phyloP scores from a whole-genome alignment of 164 flowering plant genomes.

The Stephania cephalantha region DNA sequence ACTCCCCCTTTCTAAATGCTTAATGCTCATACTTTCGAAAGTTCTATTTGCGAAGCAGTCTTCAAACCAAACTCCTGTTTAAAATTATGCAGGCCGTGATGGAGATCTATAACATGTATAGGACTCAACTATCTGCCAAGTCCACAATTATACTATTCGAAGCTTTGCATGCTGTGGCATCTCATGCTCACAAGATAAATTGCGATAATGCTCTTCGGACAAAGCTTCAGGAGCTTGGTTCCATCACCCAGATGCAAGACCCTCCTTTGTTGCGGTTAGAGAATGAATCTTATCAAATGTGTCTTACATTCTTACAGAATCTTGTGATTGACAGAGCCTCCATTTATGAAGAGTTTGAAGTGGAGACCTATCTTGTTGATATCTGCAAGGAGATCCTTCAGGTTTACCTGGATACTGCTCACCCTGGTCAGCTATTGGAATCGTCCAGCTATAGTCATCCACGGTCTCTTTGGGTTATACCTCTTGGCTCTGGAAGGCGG shows the following conservation, averaged over 20 bases:
- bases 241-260: constrained; percentile 91
- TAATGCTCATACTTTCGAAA: neutral
- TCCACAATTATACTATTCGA: constrained; percentile 56
- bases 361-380: constrained; percentile 56
- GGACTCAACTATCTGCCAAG: constrained; percentile 63
- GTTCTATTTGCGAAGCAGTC: neutral
- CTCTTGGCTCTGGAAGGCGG: constrained; percentile 78
- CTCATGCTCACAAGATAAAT: constrained; percentile 85
- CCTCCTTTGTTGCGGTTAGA: constrained; percentile 93
- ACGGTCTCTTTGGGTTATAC: constrained; percentile 51
- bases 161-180: constrained; percentile 70
- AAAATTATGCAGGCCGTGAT: constrained; percentile 63
- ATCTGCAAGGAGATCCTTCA: constrained; percentile 78
- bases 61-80: constrained; percentile 7
- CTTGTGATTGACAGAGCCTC: constrained; percentile 55
- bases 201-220: constrained; percentile 41
- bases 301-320: constrained; percentile 83
- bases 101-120: constrained; percentile 86
- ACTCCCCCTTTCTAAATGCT: neutral
- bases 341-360: constrained; percentile 44
- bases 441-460: constrained; percentile 20
- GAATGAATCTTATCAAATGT: constrained; percentile 84
- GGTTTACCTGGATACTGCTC: constrained; percentile 57
- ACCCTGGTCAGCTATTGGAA: constrained; percentile 29
- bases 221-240: constrained; percentile 76